Base-by-base conservation (phyloP, 305 asterid species). In the Solanum hybrid region DNA sequence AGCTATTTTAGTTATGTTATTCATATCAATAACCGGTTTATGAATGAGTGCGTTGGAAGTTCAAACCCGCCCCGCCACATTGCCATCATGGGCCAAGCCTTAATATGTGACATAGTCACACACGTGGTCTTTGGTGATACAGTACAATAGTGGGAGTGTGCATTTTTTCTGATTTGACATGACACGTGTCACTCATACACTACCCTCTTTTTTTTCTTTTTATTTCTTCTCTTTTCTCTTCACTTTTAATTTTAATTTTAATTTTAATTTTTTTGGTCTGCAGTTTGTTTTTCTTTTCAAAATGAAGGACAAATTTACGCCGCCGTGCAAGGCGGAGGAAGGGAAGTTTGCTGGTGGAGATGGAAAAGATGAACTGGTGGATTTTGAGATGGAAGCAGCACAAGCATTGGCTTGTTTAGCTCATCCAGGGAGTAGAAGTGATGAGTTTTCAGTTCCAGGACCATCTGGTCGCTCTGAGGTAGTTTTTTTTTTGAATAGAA, bases 361-460 rank as follows among this genome's bases (percentile, higher is more conserved):
- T 4, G 90, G 19, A 11, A 82, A 88, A 38, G 76, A 78, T 56
- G 90, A 12, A 89, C 79, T 75, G 88, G 91, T 91, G 88, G 78
- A 85, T 10, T 87, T 75, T 85, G 95, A 92, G 87, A 24, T 91
- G 34, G 91, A 91, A 87, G 94, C 95, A 17, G 94, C 93, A 32
- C 91, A 91, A 80, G 92, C 93, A 29, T 93, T 93, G 60, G 91
- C 94, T 42, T 91, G 90, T 26, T 87, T 93, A 77, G 91, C 90
- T 29, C 86, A 90, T 73, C 19, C 89, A 22, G 72, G 72, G 72
- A 64, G 72, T 64, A 64, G 72, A 64, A 22, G 72, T 64, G 72
- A 22, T 22, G 72, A 64, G 12, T 22, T 64, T 64, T 64, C 72
- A 64, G 72, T 64, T 64, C 72, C 72, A n/a, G 35, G 75, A 31